A percentile compares a stretch with the other conserved stretches of the same genome.
phyloP scores from a whole-genome alignment of 2,329 filamentous ascomycete genomes.

The Westerdykella sp. region DNA sequence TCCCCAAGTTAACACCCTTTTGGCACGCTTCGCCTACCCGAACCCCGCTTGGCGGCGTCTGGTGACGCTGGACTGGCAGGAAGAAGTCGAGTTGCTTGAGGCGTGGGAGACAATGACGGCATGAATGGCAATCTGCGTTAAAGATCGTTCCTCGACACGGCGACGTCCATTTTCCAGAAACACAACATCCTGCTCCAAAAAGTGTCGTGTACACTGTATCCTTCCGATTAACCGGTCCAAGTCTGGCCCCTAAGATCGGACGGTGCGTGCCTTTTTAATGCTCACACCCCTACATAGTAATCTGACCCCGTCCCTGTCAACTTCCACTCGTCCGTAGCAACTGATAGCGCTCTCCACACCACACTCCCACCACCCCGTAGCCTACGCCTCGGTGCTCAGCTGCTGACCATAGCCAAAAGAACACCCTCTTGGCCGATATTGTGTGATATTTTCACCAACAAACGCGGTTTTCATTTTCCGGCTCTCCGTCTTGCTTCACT shows the following conservation, averaged over 20 bases:
- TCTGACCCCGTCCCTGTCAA: slow-evolving; percentile 18
- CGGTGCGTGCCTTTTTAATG: slow-evolving; percentile 16
- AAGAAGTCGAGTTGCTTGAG: neutral
- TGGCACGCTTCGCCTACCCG: too few species aligned
- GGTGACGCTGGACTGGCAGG: neutral
- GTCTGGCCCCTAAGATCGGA: slow-evolving; percentile 12
- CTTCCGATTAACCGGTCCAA: slow-evolving; percentile 26
- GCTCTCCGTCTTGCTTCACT: slow-evolving; percentile 13
- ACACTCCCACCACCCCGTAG: slow-evolving; percentile 14
- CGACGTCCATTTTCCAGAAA: neutral
- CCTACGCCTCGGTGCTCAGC: slow-evolving; percentile 20
- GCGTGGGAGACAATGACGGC: neutral
- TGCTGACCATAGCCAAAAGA: slow-evolving; percentile 16
- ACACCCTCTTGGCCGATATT: slow-evolving; percentile 34
- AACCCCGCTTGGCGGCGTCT: neutral
- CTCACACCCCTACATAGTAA: slow-evolving; percentile 1
- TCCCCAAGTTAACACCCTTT: too few species aligned
- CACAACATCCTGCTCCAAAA: neutral
- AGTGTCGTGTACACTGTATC: slow-evolving; percentile 1
- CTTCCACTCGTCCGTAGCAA: slow-evolving; percentile 37
- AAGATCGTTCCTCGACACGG: neutral
- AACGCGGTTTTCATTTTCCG: slow-evolving; percentile 17
- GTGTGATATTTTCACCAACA: slow-evolving; percentile 10
- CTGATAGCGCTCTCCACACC: slow-evolving; percentile 19
- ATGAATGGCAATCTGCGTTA: neutral